Percentiles rank a stretch among this genome's conserved stretches.
These are phyloP conservation scores for Volutella citrinella DNA, from an alignment of 2,329 filamentous ascomycete species.

Conservation along the genomic window DNA sequence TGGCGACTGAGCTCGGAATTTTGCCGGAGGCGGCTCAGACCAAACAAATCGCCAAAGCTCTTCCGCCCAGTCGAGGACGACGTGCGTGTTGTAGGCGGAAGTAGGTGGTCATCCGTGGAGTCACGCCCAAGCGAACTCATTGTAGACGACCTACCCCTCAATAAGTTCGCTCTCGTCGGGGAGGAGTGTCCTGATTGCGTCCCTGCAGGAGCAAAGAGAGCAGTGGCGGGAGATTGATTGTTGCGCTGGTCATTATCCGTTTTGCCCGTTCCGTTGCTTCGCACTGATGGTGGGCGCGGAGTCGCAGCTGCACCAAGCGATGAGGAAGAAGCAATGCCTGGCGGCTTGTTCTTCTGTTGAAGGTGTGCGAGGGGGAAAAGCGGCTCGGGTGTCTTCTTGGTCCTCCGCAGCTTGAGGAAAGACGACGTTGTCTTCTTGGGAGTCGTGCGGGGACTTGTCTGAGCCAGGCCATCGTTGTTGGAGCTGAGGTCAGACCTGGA, in stretches of 20 bases:
- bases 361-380: conserved; percentile 84
- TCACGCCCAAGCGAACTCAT: conserved; percentile 76
- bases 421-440: conserved; percentile 63
- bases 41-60: conserved; percentile 88
- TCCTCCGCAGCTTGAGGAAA: conserved; percentile 80
- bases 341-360: conserved; percentile 60
- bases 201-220: conserved; percentile 40
- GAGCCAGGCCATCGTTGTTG: conserved; percentile 58
- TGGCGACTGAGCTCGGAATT: conserved; percentile 73
- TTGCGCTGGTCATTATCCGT: conserved; percentile 11
- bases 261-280: conserved; percentile 17
- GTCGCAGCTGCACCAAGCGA: conserved; percentile 37
- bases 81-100: conserved; percentile 66
- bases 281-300: conserved; percentile 29
- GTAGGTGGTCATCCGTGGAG: conserved; percentile 67
- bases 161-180: conserved; percentile 56
- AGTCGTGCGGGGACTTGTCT: conserved; percentile 59
- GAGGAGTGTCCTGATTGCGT: conserved; percentile 64
- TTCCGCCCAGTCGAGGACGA: conserved; percentile 89
- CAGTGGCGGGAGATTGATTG: conserved; percentile 43
- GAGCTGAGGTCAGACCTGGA: conserved; percentile 86
- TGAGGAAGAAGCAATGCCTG: conserved; percentile 38
- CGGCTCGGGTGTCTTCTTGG: conserved; percentile 69
- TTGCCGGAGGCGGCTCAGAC: conserved; percentile 73
- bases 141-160: conserved; percentile 82